Evolutionary conservation across 371 early-diverging fungal genomes (phyloP).

Genomic region (Mortierella sp.): DNA sequence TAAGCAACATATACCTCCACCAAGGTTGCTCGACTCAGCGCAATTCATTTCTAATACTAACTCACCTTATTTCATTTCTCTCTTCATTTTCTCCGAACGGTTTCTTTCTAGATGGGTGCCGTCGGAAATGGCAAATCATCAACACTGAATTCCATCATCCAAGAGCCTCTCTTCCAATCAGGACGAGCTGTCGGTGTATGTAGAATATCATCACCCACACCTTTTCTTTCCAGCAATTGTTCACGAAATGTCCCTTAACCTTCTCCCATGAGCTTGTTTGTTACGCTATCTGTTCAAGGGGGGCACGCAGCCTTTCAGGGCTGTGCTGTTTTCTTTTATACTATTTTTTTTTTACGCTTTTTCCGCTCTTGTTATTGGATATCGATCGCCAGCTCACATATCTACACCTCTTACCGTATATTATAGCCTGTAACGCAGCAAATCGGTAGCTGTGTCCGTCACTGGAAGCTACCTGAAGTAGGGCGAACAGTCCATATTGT

Average conservation of each 20-base stretch:
- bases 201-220: background rate
- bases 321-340: no score
- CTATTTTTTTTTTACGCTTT: no score
- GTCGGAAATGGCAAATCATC: constrained; percentile 58
- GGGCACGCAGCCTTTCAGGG: no score
- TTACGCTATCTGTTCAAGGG: no score
- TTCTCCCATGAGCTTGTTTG: background rate
- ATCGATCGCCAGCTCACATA: no score
- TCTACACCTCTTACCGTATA: no score
- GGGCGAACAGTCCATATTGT: constrained; percentile 56
- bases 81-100: background rate
- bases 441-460: constrained; percentile 49
- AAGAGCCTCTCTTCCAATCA: constrained; percentile 56
- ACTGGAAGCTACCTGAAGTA: constrained; percentile 55
- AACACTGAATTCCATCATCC: constrained; percentile 56
- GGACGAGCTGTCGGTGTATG: constrained; percentile 54
- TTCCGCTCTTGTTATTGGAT: no score
- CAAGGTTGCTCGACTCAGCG: background rate
- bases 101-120: constrained; percentile 40
- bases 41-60: background rate
- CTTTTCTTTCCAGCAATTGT: no score
- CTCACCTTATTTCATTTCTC: background rate
- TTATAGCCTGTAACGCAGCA: constrained; percentile 49
- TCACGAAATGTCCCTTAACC: no score
- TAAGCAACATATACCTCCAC: constrained; percentile 1